A percentile compares a stretch with the other conserved stretches of the same genome.
Conservation (phyloP, 2,329 filamentous ascomycete species). For the Fusarium sp. region DNA sequence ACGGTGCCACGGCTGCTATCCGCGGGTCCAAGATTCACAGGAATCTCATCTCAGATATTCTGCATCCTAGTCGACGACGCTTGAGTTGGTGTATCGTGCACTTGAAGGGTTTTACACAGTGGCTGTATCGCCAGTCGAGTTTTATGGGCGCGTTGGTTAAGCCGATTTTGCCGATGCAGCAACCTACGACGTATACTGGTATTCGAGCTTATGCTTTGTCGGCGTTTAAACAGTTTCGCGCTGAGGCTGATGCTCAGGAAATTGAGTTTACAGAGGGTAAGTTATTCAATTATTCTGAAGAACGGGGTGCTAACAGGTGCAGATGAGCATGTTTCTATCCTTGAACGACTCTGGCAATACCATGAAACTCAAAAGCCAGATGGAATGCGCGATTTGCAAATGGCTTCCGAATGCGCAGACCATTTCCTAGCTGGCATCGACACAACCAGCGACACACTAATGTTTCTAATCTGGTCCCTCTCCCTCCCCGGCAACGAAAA, state of each 20-base stretch:
- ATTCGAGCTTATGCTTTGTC: constrained; percentile 26
- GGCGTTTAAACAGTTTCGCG: constrained; percentile 21
- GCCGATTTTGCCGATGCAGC: constrained; percentile 34
- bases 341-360: constrained; percentile 52
- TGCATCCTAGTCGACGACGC: constrained; percentile 31
- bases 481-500: constrained; percentile 55
- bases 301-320: neutral
- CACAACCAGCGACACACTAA: constrained; percentile 63
- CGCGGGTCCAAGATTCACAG: constrained; percentile 20
- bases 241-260: neutral
- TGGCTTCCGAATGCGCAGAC: constrained; percentile 64
- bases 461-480: constrained; percentile 62
- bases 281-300: too few species aligned
- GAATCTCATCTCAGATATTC: constrained; percentile 26
- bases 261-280: neutral
- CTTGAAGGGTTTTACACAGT: constrained; percentile 17
- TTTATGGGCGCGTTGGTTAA: neutral
- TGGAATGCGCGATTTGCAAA: constrained; percentile 56
- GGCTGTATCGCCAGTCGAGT: constrained; percentile 24
- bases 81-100: constrained; percentile 34
- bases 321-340: constrained; percentile 48
- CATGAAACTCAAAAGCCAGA: constrained; percentile 43
- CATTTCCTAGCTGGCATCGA: constrained; percentile 65
- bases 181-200: constrained; percentile 33
- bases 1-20: constrained; percentile 28